phyloP scores from a whole-genome alignment of 2,329 filamentous ascomycete genomes.

The Penicillium sp. region DNA sequence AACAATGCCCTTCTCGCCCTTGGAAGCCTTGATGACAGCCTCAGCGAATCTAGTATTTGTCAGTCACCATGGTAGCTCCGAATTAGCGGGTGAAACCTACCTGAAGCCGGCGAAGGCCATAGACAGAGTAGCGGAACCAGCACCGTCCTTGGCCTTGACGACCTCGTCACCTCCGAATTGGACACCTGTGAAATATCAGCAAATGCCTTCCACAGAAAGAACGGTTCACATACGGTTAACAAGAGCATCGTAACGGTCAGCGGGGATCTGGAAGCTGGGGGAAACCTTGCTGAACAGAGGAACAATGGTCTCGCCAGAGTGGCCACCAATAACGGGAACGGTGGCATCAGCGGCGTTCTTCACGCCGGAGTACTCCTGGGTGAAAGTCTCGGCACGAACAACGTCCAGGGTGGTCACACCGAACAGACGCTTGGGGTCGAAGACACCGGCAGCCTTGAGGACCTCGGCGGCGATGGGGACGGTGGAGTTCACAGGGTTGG shows the following conservation, averaged over 20 bases:
- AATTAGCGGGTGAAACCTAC: slow-evolving; percentile 47
- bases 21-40: slow-evolving; percentile 82
- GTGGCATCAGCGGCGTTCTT: slow-evolving; percentile 76
- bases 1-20: slow-evolving; percentile 87
- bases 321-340: slow-evolving; percentile 91
- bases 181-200: slow-evolving; percentile 53
- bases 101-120: slow-evolving; percentile 96
- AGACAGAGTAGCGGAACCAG: slow-evolving; percentile 84
- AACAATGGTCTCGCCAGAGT: slow-evolving; percentile 97
- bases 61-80: slow-evolving; percentile 12
- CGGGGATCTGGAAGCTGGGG: slow-evolving; percentile 74
- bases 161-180: slow-evolving; percentile 98
- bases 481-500: slow-evolving; percentile 98
- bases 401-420: slow-evolving; percentile 98
- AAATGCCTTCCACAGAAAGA: background rate
- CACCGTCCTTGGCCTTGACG: slow-evolving; percentile 89
- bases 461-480: slow-evolving; percentile 97
- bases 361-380: slow-evolving; percentile 78
- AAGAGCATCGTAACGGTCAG: slow-evolving; percentile 84
- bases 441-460: slow-evolving; percentile 87
- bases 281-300: slow-evolving; percentile 91
- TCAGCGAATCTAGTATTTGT: slow-evolving; percentile 71
- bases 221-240: slow-evolving; percentile 66
- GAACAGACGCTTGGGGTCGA: slow-evolving; percentile 93
- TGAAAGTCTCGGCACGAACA: slow-evolving; percentile 95